Evolutionary conservation across 1,284 basidiomycete genomes (phyloP).

Genomic region (Salmacisia buchloeana): DNA sequence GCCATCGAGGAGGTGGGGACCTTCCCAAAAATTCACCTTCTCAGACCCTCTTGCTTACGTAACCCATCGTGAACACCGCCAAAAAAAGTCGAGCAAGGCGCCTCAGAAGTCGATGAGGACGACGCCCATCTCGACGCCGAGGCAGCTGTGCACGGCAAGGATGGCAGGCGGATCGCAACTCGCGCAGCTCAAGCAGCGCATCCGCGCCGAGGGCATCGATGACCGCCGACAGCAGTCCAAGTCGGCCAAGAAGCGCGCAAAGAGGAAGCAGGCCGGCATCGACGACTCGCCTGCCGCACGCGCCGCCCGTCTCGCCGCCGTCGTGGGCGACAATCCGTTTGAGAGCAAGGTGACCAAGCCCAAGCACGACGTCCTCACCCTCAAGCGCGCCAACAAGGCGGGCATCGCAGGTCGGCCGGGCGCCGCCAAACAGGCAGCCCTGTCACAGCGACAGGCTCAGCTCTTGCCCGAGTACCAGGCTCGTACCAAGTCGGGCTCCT

Average conservation of each 20-base stretch:
- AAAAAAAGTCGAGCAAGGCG: too few species aligned
- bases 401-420: conserved; percentile 77
- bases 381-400: conserved; percentile 60
- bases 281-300: conserved; percentile 35
- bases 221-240: conserved; percentile 37
- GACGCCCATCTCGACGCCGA: too few species aligned
- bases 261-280: conserved; percentile 30
- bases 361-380: conserved; percentile 80
- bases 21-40: too few species aligned
- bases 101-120: too few species aligned
- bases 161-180: conserved; percentile 45
- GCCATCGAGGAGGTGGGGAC: too few species aligned
- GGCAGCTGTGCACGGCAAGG: too few species aligned
- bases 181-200: conserved; percentile 42
- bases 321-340: conserved; percentile 86
- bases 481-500: conserved; percentile 74
- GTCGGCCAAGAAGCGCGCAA: conserved; percentile 53
- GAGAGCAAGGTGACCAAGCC: conserved; percentile 58
- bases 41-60: too few species aligned
- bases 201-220: conserved; percentile 38
- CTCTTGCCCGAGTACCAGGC: conserved; percentile 74
- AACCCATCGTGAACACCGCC: too few species aligned
- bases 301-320: conserved; percentile 68
- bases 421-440: conserved; percentile 76
- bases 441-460: conserved; percentile 68